phyloP scores from a whole-genome alignment of 768 basidiomycete species.

The Multifurca ochricompacta region DNA sequence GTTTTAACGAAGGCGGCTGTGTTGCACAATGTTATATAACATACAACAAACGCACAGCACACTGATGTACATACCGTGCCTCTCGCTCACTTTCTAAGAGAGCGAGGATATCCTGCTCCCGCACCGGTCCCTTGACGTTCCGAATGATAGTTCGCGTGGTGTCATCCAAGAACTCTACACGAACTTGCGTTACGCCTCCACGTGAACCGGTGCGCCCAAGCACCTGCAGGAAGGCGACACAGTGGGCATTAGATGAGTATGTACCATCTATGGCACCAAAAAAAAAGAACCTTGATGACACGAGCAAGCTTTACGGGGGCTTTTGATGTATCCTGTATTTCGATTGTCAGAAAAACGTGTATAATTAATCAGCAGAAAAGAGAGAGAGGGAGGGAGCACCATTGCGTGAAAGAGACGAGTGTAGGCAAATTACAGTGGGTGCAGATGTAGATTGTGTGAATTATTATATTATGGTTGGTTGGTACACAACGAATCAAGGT shows the following conservation, averaged over 20 bases:
- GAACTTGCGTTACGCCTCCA: conserved; percentile 98
- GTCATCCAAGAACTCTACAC: conserved; percentile 99
- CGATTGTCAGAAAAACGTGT: conserved; percentile 17
- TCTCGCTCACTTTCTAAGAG: conserved; percentile 98
- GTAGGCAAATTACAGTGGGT: not conserved
- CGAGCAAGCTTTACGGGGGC: conserved; percentile 94
- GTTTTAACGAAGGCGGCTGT: conserved; percentile 30
- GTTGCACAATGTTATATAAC: not conserved
- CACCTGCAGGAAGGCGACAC: conserved; percentile 45
- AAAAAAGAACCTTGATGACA: conserved; percentile 75
- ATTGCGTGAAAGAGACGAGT: conserved; percentile 23
- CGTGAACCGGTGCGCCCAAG: conserved; percentile 98
- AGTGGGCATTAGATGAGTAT: conserved; percentile 14
- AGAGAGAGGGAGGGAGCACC: conserved; percentile 21
- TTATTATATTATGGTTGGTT: no score
- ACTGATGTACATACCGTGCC: conserved; percentile 73
- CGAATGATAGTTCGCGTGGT: conserved; percentile 92
- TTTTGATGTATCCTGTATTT: conserved; percentile 71
- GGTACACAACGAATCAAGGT: conserved; percentile 11
- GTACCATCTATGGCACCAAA: not conserved
- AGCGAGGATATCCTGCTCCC: conserved; percentile 93
- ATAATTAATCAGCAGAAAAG: not conserved
- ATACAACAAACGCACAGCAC: not conserved
- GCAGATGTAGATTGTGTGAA: not conserved
- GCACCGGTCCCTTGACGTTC: conserved; percentile 97